Base-by-base conservation (phyloP, 2,329 filamentous ascomycete genomes). In the Simplicillium aogashimaense region DNA sequence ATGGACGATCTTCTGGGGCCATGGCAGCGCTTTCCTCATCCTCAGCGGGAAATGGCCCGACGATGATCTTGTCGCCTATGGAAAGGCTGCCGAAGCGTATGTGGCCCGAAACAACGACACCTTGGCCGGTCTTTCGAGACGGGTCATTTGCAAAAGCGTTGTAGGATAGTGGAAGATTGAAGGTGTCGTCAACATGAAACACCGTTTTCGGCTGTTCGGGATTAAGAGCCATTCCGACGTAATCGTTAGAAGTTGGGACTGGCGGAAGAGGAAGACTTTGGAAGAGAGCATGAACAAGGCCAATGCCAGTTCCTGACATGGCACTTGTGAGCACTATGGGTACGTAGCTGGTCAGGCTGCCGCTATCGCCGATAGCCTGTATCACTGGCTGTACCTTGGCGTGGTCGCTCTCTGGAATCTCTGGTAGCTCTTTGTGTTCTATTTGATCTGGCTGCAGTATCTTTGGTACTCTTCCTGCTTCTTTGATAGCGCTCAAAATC, bases 161-260 rank as follows among this genome's bases (percentile, higher is more conserved):
- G 46, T 78, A 79, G 2, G 78, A 76, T 1, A 75, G 73, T 1
- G 82, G 76, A 12, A 89, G 74, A 43, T 76, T 84, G 58, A 94
- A 97, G 1, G 88, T 79, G 50, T 95, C 90, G 55, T 97, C 90
- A 17, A 97, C 76, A 53, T 95, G 85, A 53, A 97, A 97, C 2
- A 95, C 64, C 29, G 75, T 75, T 4, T 67, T 65, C 2, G 78
- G 75, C 41, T 76, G 71, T 43, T 78, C 70, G 1, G 76, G 76
- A 43, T 78, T 78, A 39, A 78, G 53, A 2, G 65, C 66, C 33
- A 65, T 64, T 1, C 72, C 72, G n/a, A 72, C 61, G 44, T 70
- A 75, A 48, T 79, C 74, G 37, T 66, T 64, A 1, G 71, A 55
- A 2, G 70, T 74, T 7, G 72, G 72, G 1, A 59, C 51, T 2